phyloP scores from a whole-genome alignment of 2,329 filamentous ascomycete genomes.

The Rhynchosporium graminicola region DNA sequence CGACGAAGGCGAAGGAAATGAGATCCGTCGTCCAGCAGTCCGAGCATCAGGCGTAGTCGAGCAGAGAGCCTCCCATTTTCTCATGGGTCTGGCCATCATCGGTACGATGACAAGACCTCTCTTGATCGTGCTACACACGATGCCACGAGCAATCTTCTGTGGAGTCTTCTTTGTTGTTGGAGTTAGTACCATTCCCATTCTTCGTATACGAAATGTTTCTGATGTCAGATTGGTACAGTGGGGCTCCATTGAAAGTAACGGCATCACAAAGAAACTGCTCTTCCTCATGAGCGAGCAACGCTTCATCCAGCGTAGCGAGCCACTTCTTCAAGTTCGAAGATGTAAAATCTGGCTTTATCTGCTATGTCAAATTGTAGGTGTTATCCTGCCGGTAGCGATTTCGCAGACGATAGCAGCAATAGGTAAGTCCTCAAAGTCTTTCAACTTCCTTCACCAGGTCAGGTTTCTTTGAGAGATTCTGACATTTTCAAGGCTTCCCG shows the following conservation, averaged over 20 bases:
- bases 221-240: conserved; percentile 36
- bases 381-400: conserved; percentile 11
- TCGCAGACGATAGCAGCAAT: conserved; percentile 16
- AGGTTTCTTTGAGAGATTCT: not conserved
- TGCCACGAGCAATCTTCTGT: conserved; percentile 54
- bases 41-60: conserved; percentile 53
- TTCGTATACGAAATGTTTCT: not conserved
- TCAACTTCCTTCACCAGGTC: not conserved
- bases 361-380: conserved; percentile 11
- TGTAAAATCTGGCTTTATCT: conserved; percentile 18
- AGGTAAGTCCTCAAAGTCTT: not conserved
- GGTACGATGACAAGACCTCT: conserved; percentile 59
- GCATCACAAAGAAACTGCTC: conserved; percentile 52
- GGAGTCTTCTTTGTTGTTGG: conserved; percentile 61
- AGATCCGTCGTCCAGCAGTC: conserved; percentile 47
- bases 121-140: conserved; percentile 53
- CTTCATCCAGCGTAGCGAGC: conserved; percentile 9
- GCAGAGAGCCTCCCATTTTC: conserved; percentile 56
- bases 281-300: conserved; percentile 51
- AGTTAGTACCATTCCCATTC: conserved; percentile 41
- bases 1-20: conserved; percentile 44
- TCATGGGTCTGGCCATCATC: conserved; percentile 55
- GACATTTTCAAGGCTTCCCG: conserved; percentile 11
- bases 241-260: conserved; percentile 53
- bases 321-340: conserved; percentile 5